Percentiles rank a stretch among this genome's conserved stretches.
phyloP scores from a whole-genome alignment of 1,284 basidiomycete genomes.

The Wallemia hederae region DNA sequence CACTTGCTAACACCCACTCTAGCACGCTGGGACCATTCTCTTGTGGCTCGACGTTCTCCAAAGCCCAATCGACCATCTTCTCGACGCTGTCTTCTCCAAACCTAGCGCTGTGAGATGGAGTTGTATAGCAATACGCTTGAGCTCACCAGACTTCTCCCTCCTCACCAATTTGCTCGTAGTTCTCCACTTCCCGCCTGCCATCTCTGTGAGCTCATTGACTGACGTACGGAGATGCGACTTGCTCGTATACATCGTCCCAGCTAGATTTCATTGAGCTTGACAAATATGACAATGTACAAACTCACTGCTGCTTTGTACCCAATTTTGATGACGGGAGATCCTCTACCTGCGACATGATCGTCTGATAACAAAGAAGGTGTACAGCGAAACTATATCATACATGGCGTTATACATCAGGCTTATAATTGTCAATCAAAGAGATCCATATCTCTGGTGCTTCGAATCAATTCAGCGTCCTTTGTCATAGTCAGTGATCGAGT shows the following conservation, averaged over 20 bases:
- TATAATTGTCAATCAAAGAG: no score
- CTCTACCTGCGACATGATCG: constrained; percentile 1
- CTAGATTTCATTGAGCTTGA: neutral
- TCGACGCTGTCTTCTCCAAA: constrained; percentile 18
- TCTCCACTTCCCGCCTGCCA: constrained; percentile 13
- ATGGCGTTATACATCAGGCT: no score
- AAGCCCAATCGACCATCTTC: constrained; percentile 16
- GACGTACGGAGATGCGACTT: neutral
- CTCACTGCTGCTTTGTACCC: constrained; percentile 17
- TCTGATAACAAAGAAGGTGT: neutral
- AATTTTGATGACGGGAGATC: constrained; percentile 11
- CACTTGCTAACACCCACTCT: constrained; percentile 2
- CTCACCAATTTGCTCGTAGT: constrained; percentile 17
- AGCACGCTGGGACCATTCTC: neutral
- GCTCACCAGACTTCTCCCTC: constrained; percentile 18
- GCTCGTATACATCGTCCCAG: constrained; percentile 3
- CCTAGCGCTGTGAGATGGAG: constrained; percentile 6
- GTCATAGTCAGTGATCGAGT: no score
- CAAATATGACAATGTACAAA: constrained; percentile 6
- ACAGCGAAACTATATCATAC: no score
- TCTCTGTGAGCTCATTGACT: constrained; percentile 3
- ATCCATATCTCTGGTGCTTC: no score
- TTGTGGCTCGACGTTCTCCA: constrained; percentile 7
- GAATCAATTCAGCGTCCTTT: no score
- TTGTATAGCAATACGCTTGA: neutral